Conservation (phyloP, 1,139 yeast species). For the Kluyveromyces sp. region DNA sequence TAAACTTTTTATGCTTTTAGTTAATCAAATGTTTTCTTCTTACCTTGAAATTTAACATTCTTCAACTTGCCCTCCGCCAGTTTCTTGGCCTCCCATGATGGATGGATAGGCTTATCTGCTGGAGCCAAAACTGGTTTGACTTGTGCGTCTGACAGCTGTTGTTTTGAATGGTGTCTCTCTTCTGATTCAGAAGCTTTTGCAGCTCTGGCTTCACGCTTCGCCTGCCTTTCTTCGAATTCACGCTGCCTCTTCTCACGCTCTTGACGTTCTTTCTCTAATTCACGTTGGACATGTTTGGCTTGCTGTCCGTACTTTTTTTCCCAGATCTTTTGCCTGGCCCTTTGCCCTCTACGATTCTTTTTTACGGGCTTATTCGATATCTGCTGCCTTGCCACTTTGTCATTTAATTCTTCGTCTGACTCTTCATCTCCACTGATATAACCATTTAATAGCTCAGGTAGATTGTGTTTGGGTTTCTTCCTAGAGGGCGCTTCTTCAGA, state of each 20-base stretch:
- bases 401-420: conserved; percentile 35
- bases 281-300: conserved; percentile 78
- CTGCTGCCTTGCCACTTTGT: conserved; percentile 51
- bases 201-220: conserved; percentile 54
- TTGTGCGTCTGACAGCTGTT: neutral
- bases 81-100: conserved; percentile 92
- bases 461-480: conserved; percentile 26
- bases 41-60: conserved; percentile 70
- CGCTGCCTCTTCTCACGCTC: conserved; percentile 53
- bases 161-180: conserved; percentile 12
- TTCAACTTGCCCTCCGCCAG: conserved; percentile 59
- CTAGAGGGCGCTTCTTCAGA: conserved; percentile 23
- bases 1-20: conserved; percentile 1
- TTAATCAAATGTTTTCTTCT: conserved; percentile 60
- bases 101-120: conserved; percentile 50
- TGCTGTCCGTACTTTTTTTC: conserved; percentile 75
- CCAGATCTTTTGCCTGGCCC: conserved; percentile 96
- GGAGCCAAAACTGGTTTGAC: conserved; percentile 7
- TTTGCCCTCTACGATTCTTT: conserved; percentile 91
- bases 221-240: conserved; percentile 69
- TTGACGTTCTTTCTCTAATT: conserved; percentile 44
- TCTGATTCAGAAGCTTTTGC: conserved; percentile 30
- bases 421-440: conserved; percentile 69
- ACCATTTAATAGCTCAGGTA: conserved; percentile 72
- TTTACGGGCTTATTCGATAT: conserved; percentile 38